These are phyloP conservation scores for Blastobotrys malaysiensis DNA, from an alignment of 1,139 yeast genomes.

Conservation along the genomic window DNA sequence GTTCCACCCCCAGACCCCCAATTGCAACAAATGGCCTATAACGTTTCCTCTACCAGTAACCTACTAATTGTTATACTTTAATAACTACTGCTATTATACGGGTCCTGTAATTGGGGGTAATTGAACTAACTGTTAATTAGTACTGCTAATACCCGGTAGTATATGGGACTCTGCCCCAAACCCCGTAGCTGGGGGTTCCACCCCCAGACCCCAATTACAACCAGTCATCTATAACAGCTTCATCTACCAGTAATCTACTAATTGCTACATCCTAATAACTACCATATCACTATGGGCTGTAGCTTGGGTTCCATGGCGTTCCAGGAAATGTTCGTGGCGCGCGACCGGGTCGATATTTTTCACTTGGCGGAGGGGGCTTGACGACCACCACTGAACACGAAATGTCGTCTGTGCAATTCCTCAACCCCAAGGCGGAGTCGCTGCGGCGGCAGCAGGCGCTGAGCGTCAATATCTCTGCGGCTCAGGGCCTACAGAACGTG, in stretches of 20 bases:
- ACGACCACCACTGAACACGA: conserved; percentile 1
- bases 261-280: too few species aligned
- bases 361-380: background rate
- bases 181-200: background rate
- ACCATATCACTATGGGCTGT: too few species aligned
- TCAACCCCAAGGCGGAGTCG: conserved; percentile 96
- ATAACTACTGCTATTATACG: too few species aligned
- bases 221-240: too few species aligned
- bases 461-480: conserved; percentile 92
- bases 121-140: too few species aligned
- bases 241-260: background rate
- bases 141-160: too few species aligned
- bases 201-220: background rate
- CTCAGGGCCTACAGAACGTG: conserved; percentile 93
- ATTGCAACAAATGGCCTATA: too few species aligned
- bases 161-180: background rate
- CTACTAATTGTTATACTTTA: too few species aligned
- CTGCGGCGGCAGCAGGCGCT: conserved; percentile 90
- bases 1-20: background rate
- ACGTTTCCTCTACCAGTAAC: too few species aligned
- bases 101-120: too few species aligned
- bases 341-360: conserved; percentile 4
- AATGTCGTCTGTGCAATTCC: conserved; percentile 63
- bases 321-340: conserved; percentile 3
- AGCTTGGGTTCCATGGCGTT: background rate